phyloP scores from a whole-genome alignment of 148 eudicot species.

The Amaranthus hypochondriacus region DNA sequence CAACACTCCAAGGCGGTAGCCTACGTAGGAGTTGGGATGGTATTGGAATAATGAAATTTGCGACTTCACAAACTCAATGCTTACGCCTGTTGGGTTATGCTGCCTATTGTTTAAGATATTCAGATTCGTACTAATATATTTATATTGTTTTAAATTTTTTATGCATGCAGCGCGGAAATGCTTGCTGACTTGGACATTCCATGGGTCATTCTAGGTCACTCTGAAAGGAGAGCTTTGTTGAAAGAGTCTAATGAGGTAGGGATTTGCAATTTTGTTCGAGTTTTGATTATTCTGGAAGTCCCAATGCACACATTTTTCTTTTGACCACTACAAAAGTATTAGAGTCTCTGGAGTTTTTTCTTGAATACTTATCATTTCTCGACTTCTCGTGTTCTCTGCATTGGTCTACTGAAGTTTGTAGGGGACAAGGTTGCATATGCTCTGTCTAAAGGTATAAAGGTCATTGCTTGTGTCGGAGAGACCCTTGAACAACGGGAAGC shows the following conservation, averaged over 20 bases:
- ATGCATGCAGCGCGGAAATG: constrained; percentile 76
- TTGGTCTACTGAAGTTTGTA: constrained; percentile 48
- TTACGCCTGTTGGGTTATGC: neutral
- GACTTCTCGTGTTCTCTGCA: neutral
- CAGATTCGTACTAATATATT: neutral
- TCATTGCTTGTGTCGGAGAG: constrained; percentile 95
- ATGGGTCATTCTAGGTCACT: constrained; percentile 94
- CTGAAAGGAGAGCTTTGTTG: constrained; percentile 70
- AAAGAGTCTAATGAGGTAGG: constrained; percentile 75
- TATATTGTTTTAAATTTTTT: neutral
- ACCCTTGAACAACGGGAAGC: constrained; percentile 91
- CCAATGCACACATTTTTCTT: neutral
- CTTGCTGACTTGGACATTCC: constrained; percentile 68
- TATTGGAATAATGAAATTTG: no score
- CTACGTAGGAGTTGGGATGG: no score
- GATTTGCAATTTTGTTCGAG: neutral
- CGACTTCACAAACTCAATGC: no score
- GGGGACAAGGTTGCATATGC: constrained; percentile 95
- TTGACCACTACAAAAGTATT: neutral
- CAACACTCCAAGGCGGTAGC: no score
- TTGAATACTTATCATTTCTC: neutral
- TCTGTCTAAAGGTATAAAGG: constrained; percentile 79
- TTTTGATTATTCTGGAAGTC: neutral
- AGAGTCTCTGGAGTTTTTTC: neutral
- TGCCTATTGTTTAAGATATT: neutral